Evolutionary conservation across 1,284 basidiomycete genomes (phyloP).

Genomic region (Wolfiporia cocos): DNA sequence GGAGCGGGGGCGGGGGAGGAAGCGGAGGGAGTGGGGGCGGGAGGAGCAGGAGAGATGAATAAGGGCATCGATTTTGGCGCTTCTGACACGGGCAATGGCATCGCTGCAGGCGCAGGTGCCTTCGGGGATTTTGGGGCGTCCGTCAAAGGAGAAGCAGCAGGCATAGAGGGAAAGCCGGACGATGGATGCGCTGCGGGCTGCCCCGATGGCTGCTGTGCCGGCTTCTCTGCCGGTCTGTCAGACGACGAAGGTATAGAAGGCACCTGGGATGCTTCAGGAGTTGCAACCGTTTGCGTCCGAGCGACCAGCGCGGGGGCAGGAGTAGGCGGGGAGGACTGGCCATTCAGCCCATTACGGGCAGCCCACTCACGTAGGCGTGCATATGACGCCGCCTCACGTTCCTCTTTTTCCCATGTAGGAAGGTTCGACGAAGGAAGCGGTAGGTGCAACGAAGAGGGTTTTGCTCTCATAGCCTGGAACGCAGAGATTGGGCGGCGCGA

Average conservation of each 20-base stretch:
- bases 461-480: no score
- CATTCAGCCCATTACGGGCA: slow-evolving; percentile 10
- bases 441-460: no score
- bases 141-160: slow-evolving; percentile 5
- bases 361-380: slow-evolving; percentile 30
- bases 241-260: slow-evolving; percentile 5
- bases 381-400: slow-evolving; percentile 71
- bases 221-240: slow-evolving; percentile 8
- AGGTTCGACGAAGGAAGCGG: no score
- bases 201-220: slow-evolving; percentile 1
- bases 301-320: no score
- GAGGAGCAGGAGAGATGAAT: not conserved
- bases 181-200: not conserved
- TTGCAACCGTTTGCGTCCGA: no score
- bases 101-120: slow-evolving; percentile 2
- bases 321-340: slow-evolving; percentile 4
- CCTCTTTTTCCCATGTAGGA: slow-evolving; percentile 85
- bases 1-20: slow-evolving; percentile 5
- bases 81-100: not conserved
- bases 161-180: slow-evolving; percentile 4
- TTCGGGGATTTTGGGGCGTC: slow-evolving; percentile 12
- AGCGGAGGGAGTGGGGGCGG: slow-evolving; percentile 4
- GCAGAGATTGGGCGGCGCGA: slow-evolving; percentile 18
- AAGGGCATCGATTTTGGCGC: not conserved
- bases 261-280: no score